Evolutionary conservation across 495 filamentous ascomycete genomes (phyloP).

Genomic region (Massariosphaeria phaeospora): DNA sequence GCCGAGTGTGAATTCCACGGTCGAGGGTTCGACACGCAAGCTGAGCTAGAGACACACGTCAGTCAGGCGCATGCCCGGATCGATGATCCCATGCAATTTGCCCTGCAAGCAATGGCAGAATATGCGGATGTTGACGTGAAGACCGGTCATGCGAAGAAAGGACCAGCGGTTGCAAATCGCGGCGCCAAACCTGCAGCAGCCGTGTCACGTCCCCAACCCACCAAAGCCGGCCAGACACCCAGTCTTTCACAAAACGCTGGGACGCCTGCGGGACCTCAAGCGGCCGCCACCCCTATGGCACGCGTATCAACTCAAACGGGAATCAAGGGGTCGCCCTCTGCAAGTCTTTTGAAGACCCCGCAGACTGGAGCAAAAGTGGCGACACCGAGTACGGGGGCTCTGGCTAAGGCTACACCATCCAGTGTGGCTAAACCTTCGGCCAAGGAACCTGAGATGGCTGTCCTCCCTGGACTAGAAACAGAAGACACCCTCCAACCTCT

Average conservation of each 20-base stretch:
- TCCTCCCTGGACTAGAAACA: not conserved
- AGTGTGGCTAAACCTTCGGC: slow-evolving; percentile 8
- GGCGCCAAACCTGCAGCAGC: slow-evolving; percentile 6
- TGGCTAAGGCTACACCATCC: slow-evolving; percentile 20
- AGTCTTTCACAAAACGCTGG: slow-evolving; percentile 24
- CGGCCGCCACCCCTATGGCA: slow-evolving; percentile 28
- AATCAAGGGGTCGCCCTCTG: slow-evolving; percentile 30
- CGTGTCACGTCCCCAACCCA: slow-evolving; percentile 11
- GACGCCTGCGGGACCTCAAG: slow-evolving; percentile 22
- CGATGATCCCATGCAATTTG: slow-evolving; percentile 50
- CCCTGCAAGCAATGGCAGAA: slow-evolving; percentile 44
- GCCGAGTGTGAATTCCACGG: slow-evolving; percentile 44
- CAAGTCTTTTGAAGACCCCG: slow-evolving; percentile 28
- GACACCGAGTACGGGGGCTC: slow-evolving; percentile 27
- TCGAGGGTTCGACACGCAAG: slow-evolving; percentile 52
- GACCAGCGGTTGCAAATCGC: slow-evolving; percentile 10
- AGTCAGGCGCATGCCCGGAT: slow-evolving; percentile 52
- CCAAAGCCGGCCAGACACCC: slow-evolving; percentile 31
- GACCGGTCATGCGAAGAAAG: slow-evolving; percentile 16
- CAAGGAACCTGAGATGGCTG: slow-evolving; percentile 13
- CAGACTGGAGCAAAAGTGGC: slow-evolving; percentile 25
- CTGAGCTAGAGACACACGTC: slow-evolving; percentile 48
- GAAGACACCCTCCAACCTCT: slow-evolving; percentile 7
- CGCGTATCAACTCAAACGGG: slow-evolving; percentile 23
- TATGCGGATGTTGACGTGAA: slow-evolving; percentile 49